These are phyloP conservation scores for Stropharia rugosoannulata DNA, from an alignment of 768 basidiomycete genomes.

Conservation along the genomic window DNA sequence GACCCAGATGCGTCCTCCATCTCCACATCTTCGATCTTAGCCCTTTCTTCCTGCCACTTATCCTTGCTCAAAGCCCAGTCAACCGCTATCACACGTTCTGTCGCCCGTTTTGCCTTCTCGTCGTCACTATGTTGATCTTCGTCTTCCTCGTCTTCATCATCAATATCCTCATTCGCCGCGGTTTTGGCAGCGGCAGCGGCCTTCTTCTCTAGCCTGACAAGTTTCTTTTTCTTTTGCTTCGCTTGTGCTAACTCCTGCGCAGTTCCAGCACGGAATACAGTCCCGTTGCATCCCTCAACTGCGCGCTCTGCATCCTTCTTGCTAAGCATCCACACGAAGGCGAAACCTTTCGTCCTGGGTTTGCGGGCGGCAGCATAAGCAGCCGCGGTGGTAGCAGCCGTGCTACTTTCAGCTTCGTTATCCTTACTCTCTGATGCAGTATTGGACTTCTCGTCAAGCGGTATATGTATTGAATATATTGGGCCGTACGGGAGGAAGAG, in stretches of 20 bases:
- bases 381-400: constrained; percentile 11
- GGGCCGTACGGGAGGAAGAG: constrained; percentile 88
- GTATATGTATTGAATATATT: constrained; percentile 83
- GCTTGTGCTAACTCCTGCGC: constrained; percentile 53
- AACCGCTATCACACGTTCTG: constrained; percentile 78
- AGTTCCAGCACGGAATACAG: constrained; percentile 61
- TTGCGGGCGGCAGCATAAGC: constrained; percentile 20
- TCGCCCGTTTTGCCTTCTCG: constrained; percentile 27
- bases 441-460: constrained; percentile 36
- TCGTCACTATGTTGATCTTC: constrained; percentile 22
- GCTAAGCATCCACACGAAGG: constrained; percentile 92
- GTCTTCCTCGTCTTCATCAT: constrained; percentile 28
- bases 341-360: constrained; percentile 72
- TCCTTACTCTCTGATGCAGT: constrained; percentile 29
- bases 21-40: constrained; percentile 44
- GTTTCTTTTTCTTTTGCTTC: constrained; percentile 71
- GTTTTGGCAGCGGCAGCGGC: constrained; percentile 37
- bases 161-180: constrained; percentile 28
- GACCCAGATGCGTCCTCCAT: constrained; percentile 33
- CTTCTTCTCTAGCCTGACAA: constrained; percentile 53
- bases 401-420: constrained; percentile 15
- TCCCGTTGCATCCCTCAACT: constrained; percentile 78
- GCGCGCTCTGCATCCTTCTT: constrained; percentile 84
- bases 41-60: constrained; percentile 82
- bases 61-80: constrained; percentile 97